Evolutionary conservation across 306 rosid genomes (phyloP), one percentile per base, ranked within the genome.

Genomic region (Pyrus pyrifolia): DNA sequence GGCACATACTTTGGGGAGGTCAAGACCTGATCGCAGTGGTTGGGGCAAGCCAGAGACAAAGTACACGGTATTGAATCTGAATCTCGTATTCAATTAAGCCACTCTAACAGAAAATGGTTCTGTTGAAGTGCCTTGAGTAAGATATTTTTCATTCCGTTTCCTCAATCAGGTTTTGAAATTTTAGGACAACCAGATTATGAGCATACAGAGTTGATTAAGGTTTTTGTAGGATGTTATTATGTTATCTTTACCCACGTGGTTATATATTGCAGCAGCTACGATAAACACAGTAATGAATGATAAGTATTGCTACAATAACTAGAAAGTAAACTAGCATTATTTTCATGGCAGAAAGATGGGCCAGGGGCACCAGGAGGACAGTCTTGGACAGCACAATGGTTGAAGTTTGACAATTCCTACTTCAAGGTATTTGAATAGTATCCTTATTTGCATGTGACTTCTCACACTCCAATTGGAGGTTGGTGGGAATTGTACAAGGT

Each of bases 281-380:
- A 76, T 64, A 52, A 67, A 22, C 45, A 15, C 67, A 52, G 45
- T 79, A 53, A 31, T 51, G 67, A 53, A 31, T 51, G 67, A 74
- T 45, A 66, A 30, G 17, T 58, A 44, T 68, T 29, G 9, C 60
- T 30, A 25, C 53, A 52, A 25, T 8, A 67, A 49, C 42, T 68
- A 44, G 67, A 71, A 75, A 79, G 23, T 53, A 88, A 23, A 84
- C 68, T 67, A 61, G 77, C 45, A 68, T 81, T 70, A 33, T 79
- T 75, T 29, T 44, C 72, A 27, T 74, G 27, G 78, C 93, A 96
- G 99, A 96, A 96, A 89, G 89, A 88, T 19, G 98, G 98, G 58
- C 99, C 99, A 1, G 99, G 99, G 80, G 97, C 96, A 67, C 96
- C 99, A 29, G 99, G 99, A 71, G 99, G 99, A 73, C 98, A 96